These are phyloP conservation scores for Ascochyta rabiei DNA, from an alignment of 2,329 filamentous ascomycete species.

Conservation along the genomic window DNA sequence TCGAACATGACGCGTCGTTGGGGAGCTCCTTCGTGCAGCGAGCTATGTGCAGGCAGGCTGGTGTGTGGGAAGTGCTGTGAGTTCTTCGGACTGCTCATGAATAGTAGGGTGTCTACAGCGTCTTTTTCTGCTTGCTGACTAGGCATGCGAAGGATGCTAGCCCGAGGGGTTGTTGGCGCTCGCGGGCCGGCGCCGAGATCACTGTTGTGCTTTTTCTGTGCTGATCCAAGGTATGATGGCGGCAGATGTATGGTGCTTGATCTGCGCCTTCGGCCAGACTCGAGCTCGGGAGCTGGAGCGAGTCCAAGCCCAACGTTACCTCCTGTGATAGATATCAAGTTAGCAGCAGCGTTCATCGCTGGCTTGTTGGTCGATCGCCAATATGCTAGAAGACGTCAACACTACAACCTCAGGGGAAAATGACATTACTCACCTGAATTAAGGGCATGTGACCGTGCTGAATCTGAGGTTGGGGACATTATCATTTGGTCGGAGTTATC, in stretches of 20 bases:
- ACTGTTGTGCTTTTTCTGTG: conserved; percentile 42
- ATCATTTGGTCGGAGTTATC: conserved; percentile 45
- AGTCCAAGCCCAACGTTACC: conserved; percentile 31
- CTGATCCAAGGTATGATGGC: conserved; percentile 37
- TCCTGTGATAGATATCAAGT: conserved; percentile 38
- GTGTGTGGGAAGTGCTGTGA: conserved; percentile 51
- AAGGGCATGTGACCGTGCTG: conserved; percentile 28
- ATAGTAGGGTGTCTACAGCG: conserved; percentile 78
- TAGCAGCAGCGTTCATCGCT: conserved; percentile 35
- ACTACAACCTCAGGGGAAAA: neutral
- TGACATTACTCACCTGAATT: conserved; percentile 31
- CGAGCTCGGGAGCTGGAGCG: conserved; percentile 43
- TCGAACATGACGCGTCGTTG: conserved; percentile 48
- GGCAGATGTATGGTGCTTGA: conserved; percentile 42
- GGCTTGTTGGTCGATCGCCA: conserved; percentile 38
- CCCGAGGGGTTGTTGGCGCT: conserved; percentile 42
- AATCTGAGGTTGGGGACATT: conserved; percentile 41
- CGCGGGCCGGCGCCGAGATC: conserved; percentile 35
- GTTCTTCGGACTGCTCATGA: conserved; percentile 81
- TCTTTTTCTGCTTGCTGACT: conserved; percentile 78
- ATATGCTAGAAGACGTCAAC: conserved; percentile 27
- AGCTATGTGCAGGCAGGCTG: conserved; percentile 36
- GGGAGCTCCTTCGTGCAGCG: conserved; percentile 37
- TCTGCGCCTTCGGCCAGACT: conserved; percentile 42
- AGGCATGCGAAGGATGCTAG: conserved; percentile 68